Conservation (phyloP, 768 basidiomycete genomes). For the Gelatoporia subvermispora region DNA sequence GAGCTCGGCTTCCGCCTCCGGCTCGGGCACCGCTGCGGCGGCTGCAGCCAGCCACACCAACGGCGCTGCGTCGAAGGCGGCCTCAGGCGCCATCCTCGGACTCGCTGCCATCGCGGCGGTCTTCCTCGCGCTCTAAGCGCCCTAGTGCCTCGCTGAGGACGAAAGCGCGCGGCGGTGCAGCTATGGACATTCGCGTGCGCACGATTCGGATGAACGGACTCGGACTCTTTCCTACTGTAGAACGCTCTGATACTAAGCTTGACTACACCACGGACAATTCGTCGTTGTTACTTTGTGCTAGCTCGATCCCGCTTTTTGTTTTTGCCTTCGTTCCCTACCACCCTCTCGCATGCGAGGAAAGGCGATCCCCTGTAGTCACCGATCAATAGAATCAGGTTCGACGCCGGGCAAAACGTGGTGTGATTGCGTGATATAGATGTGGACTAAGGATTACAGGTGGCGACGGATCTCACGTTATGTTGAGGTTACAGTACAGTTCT, state of each 20-base stretch:
- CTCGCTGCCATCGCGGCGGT: conserved; percentile 45
- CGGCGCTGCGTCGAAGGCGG: conserved; percentile 43
- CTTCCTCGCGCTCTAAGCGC: conserved; percentile 26
- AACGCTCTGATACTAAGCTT: conserved; percentile 6
- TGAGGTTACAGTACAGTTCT: background rate
- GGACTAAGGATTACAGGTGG: background rate
- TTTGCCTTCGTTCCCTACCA: conserved; percentile 8
- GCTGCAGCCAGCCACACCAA: conserved; percentile 22
- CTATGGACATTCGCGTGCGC: conserved; percentile 2
- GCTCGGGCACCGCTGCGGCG: conserved; percentile 13
- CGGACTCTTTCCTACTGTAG: conserved; percentile 16
- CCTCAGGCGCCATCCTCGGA: conserved; percentile 46
- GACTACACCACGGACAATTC: conserved; percentile 5
- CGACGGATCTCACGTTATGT: background rate
- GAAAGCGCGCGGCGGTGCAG: background rate
- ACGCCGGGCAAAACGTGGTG: conserved; percentile 16
- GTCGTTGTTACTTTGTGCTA: conserved; percentile 9
- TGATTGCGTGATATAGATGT: background rate
- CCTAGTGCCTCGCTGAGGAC: too few relatives aligned
- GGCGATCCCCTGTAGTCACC: conserved; percentile 21
- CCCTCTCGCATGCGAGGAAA: conserved; percentile 31
- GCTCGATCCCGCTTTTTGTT: conserved; percentile 7
- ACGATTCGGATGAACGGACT: conserved; percentile 8
- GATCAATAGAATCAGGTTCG: conserved; percentile 21
- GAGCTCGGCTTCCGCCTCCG: too few relatives aligned